Evolutionary conservation across 495 filamentous ascomycete genomes (phyloP), one percentile per base, ranked within the genome.

Genomic region (Pseudevernia furfuracea): DNA sequence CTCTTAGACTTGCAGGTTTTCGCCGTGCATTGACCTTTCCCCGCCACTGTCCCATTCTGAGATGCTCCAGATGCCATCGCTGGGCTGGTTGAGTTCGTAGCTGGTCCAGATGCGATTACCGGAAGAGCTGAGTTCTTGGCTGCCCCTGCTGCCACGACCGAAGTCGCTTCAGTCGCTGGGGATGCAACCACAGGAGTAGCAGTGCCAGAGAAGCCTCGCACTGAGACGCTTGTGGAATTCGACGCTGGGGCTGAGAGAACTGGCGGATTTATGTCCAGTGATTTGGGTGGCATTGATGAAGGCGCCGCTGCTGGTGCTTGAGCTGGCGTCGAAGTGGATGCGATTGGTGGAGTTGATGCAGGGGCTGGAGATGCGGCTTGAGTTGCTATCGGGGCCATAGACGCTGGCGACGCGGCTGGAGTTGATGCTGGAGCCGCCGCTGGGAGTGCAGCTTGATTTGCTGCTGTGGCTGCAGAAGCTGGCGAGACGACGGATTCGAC

Each of bases 231-330:
- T 15, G 49, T 41, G 21, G 38, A 4, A 12, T 28, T 21, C 28
- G 61, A 43, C 58, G 61, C 39, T 19, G 61, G 4, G 17, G 38
- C 53, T 15, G 61, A 63, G 2, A 56, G 41, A 1, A 63, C 23
- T 4, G 61, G 61, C 19, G 61, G 61, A 15, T 55, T 43, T 36
- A 66, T 37, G 32, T 34, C 58, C 15, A 60, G 48, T 4, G 60
- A 52, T 30, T 37, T 36, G 21, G 62, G 62, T 38, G 43, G 62
- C 55, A 41, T 23, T 14, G 62, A 52, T 38, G 59, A 59, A n/a
- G 64, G 58, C 14, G 48, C 53, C 30, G 37, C 8, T 14, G 46
- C 58, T 17, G 44, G 25, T 30, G 58, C 48, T 30, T 49, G 44
- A n/a, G 63, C 28, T 60, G 44, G 63, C 25, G 46, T n/a, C 3